Percentiles rank a stretch among this genome's conserved stretches.
Conservation (phyloP, 208 protist genomes). For the Leishmania guyanensis region DNA sequence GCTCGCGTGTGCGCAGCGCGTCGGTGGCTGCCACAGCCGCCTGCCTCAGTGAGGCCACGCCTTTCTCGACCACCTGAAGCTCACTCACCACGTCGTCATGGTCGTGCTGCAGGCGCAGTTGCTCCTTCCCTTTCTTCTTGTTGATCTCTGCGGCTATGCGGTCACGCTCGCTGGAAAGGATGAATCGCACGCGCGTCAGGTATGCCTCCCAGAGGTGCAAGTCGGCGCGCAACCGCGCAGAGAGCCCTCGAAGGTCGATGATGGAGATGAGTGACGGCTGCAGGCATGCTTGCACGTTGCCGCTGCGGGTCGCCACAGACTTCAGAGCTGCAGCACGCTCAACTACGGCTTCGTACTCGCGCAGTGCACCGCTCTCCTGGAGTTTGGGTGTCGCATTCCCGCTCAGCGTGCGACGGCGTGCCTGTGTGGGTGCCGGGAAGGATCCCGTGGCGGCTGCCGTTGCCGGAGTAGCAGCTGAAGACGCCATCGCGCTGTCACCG, state of each 20-base stretch:
- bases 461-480: neutral
- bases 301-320: neutral
- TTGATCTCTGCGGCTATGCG: conserved; percentile 42
- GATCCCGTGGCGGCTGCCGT: neutral
- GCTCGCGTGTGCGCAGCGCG: conserved; percentile 48
- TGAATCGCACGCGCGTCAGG: conserved; percentile 20
- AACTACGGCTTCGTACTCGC: conserved; percentile 21
- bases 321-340: conserved; percentile 1
- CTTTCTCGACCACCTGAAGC: conserved; percentile 28
- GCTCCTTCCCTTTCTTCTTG: conserved; percentile 64
- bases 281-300: conserved; percentile 12
- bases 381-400: neutral
- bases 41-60: conserved; percentile 20
- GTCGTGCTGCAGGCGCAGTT: conserved; percentile 50
- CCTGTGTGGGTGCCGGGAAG: neutral
- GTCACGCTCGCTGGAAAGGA: conserved; percentile 36
- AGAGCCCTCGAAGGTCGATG: conserved; percentile 23
- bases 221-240: conserved; percentile 21
- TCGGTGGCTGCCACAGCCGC: conserved; percentile 29
- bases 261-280: conserved; percentile 26
- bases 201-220: conserved; percentile 20
- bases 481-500: neutral
- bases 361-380: conserved; percentile 18
- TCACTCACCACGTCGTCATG: conserved; percentile 49
- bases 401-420: conserved; percentile 6